Evolutionary conservation across 1,284 basidiomycete genomes (phyloP), one percentile per base, ranked within the genome.

Genomic region (Coniferiporia weirii): DNA sequence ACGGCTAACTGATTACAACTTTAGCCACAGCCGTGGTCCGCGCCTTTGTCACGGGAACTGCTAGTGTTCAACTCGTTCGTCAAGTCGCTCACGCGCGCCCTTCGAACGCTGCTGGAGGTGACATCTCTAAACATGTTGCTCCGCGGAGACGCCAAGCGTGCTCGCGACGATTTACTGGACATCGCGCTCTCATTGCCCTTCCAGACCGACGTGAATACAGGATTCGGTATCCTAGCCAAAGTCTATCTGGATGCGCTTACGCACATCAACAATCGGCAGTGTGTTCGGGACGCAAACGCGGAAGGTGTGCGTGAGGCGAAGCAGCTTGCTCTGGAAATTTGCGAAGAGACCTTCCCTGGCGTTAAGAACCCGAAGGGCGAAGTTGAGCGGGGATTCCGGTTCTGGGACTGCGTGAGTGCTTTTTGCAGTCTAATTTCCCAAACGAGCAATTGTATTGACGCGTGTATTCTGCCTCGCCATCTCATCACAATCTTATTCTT

Each of bases 51-150:
- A 65, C 87, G 96, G 57, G 97, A 99, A 74, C 77, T 99, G 63
- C 79, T 99, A 53, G 95, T 97, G 55, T 99, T 99, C 84, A 99
- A 98, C 78, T 95, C 94, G 50, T 99, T 99, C 71, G 85, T 96
- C 66, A 87, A 92, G 61, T 88, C 92, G 40, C 80, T 98, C 62
- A 89, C 92, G 57, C 88, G 95, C 63, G 90, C 94, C 27, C 79
- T 99, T 66, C 85, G 97, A 60, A 91, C 90, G 58, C 78, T 99
- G 64, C 77, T 97, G 59, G 97, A 99, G 74, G 90, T 95, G 64
- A 89, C 93, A 55, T 87, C 91, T 63, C 75, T 96, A 65, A 95
- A 96, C 74, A 89, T 98, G 83, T 79, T 99, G 38, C 79, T 99
- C 20, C 86, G 93, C 32, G 85, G 85, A 34, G 95, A 98, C 67